Base-by-base conservation (phyloP, 2,329 filamentous ascomycete genomes). In the Tolypocladium nubicola region DNA sequence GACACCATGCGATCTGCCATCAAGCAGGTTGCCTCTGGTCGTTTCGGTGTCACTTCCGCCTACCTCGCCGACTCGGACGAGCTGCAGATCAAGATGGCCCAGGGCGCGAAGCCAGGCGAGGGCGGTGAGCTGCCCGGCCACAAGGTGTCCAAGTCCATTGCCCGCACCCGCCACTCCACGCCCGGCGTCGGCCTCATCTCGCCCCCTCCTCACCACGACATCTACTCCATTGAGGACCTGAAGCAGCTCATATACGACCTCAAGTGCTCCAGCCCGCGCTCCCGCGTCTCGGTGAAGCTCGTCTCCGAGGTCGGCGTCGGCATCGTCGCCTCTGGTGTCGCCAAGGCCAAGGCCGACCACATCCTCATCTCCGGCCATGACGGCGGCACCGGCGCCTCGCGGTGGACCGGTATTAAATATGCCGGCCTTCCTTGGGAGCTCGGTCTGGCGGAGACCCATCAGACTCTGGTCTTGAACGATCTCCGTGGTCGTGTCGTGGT, bases 351-450 rank as follows among this genome's bases (percentile, higher is more conserved):
- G 79, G 91, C 92, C 60, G 92, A 97, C 67, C 92, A 97, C 75
- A 96, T 97, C 63, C 76, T 97, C 67, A 97, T 97, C 67, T 96
- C 93, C 62, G 93, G 93, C 64, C 93, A 97, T 69, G 93, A 97
- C 68, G 93, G 93, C 79, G 93, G 93, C 72, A 97, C 93, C 60
- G 93, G 93, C 79, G 93, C 93, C 60, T 97, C 92, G 55, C 82
- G 93, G 73, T 97, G 93, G 93, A 97, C 93, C 68, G 93, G 93
- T 79, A 97, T 96, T 84, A 97, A 97, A 75, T 96, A 97, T 71
- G 93, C 92, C 54, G 93, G 93, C 81, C 84, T 97, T 40, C 93
- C 93, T 33, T 97, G 92, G 92, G 93, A 97, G 73, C 72, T 97
- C 64, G 93, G 93, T 82, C 87, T 97, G 66, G 93, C 93, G 7